phyloP scores from a whole-genome alignment of 805 yeast species.

The Candida dajiaensis region DNA sequence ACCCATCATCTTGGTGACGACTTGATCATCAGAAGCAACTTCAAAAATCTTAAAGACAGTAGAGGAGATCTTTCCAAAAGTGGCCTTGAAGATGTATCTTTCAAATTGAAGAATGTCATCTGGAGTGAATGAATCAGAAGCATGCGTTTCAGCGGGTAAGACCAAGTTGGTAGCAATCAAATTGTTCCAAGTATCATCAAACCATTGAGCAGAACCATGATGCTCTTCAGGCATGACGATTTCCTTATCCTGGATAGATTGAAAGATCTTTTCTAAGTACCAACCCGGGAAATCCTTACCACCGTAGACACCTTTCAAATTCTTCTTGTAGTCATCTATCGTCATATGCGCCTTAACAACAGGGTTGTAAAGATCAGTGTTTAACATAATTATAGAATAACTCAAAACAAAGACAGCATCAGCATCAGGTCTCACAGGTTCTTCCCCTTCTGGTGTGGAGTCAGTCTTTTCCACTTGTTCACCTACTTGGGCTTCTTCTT shows the following conservation, averaged over 20 bases:
- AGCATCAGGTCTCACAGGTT: conserved; percentile 62
- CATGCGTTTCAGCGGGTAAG: conserved; percentile 22
- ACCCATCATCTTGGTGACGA: conserved; percentile 80
- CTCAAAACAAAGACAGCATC: conserved; percentile 88
- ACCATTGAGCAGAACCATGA: conserved; percentile 87
- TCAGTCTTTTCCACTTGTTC: conserved; percentile 12
- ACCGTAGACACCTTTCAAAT: conserved; percentile 75
- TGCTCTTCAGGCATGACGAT: conserved; percentile 98
- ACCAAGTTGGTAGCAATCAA: conserved; percentile 41
- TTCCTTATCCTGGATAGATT: conserved; percentile 76
- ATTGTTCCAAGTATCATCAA: conserved; percentile 82
- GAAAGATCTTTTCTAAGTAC: conserved; percentile 76
- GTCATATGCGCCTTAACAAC: conserved; percentile 91
- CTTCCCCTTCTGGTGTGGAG: conserved; percentile 27
- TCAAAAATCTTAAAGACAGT: conserved; percentile 75
- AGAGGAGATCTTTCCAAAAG: conserved; percentile 59
- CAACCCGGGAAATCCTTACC: conserved; percentile 77
- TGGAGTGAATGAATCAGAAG: conserved; percentile 16
- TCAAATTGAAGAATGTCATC: conserved; percentile 53
- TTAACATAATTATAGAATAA: conserved; percentile 88
- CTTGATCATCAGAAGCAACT: conserved; percentile 85
- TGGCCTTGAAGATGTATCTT: conserved; percentile 57
- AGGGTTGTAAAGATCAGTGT: conserved; percentile 91
- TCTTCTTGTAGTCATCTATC: conserved; percentile 70
- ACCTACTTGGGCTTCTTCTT: conserved; percentile 7